A percentile compares a stretch with the other conserved stretches of the same genome.
phyloP scores from a whole-genome alignment of 345 rosid species.

The Acer campestre region DNA sequence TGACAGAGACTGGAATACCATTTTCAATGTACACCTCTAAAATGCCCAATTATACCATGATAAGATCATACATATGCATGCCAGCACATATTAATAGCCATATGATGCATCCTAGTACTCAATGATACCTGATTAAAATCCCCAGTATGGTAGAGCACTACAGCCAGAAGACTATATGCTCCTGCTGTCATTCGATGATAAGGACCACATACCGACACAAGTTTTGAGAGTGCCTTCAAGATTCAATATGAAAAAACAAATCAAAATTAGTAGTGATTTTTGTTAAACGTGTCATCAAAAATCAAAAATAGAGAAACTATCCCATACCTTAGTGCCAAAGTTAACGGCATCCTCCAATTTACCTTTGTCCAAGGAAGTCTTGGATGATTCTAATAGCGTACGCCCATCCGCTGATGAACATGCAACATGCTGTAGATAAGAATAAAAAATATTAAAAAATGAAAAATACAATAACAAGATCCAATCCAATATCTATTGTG shows the following conservation, averaged over 20 bases:
- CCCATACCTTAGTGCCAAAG: constrained; percentile 81
- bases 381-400: constrained; percentile 87
- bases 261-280: constrained; percentile 1
- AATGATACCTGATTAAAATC: constrained; percentile 86
- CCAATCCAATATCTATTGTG: neutral
- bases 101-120: neutral
- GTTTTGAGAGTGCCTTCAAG: constrained; percentile 86
- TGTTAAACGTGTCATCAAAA: constrained; percentile 2
- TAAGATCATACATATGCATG: neutral
- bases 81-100: neutral
- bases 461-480: neutral
- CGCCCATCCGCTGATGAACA: constrained; percentile 99
- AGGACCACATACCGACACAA: constrained; percentile 94
- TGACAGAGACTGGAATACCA: too few species aligned
- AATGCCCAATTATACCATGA: neutral
- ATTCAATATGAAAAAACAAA: constrained; percentile 28
- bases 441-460: constrained; percentile 23
- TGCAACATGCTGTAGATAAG: constrained; percentile 71
- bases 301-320: constrained; percentile 7
- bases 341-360: constrained; percentile 96
- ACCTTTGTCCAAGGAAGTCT: constrained; percentile 94
- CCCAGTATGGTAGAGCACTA: constrained; percentile 95
- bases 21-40: neutral
- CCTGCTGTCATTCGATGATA: constrained; percentile 98
- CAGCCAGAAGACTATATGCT: constrained; percentile 97